Evolutionary conservation across 169 alveolate species (phyloP).

Genomic region (Plasmodium vivax): DNA sequence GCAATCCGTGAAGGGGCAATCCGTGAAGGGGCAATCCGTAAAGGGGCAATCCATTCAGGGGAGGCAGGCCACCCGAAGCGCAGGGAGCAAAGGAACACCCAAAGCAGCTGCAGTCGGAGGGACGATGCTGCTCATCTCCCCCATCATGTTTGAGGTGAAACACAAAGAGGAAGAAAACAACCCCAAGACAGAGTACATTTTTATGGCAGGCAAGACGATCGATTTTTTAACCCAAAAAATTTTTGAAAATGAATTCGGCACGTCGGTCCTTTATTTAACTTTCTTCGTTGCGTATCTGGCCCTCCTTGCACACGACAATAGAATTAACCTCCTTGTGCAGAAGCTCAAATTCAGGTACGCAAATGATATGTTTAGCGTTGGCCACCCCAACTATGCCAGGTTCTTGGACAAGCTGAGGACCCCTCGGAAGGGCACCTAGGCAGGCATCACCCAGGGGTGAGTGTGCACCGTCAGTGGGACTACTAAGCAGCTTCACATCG

Average conservation of each 20-base stretch:
- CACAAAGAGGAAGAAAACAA: slow-evolving; percentile 64
- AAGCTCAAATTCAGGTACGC: slow-evolving; percentile 39
- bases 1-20: background rate
- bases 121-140: slow-evolving; percentile 39
- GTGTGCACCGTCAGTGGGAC: background rate
- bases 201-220: slow-evolving; percentile 61
- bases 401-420: background rate
- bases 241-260: slow-evolving; percentile 70
- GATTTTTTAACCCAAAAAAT: slow-evolving; percentile 64
- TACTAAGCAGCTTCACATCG: background rate
- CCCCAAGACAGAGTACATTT: slow-evolving; percentile 62
- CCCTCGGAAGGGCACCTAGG: background rate
- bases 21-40: no score
- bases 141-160: slow-evolving; percentile 45
- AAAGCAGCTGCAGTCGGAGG: background rate
- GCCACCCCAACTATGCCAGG: slow-evolving; percentile 56
- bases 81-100: background rate
- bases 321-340: slow-evolving; percentile 44
- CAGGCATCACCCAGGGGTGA: background rate
- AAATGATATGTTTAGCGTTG: slow-evolving; percentile 44
- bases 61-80: background rate
- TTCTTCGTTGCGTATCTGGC: slow-evolving; percentile 69
- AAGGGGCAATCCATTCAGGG: background rate
- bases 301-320: slow-evolving; percentile 62
- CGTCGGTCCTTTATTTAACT: slow-evolving; percentile 45